phyloP scores from a whole-genome alignment of 345 rosid species.

The Salix udensis region DNA sequence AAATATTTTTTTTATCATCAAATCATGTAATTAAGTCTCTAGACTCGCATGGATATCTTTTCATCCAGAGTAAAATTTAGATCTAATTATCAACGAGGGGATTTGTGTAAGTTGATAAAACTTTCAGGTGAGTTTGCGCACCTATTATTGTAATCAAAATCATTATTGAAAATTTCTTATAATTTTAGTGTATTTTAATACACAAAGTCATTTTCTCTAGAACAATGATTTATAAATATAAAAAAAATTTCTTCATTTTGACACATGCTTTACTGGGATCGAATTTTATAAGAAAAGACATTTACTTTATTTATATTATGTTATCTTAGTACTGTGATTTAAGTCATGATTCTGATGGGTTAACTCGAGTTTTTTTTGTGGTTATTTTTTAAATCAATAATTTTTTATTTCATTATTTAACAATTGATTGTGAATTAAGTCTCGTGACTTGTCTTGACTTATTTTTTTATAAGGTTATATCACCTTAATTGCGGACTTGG shows the following conservation, averaged over 20 bases:
- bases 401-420: no score
- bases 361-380: no score
- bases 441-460: no score
- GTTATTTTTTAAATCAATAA: no score
- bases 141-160: background rate
- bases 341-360: accelerated
- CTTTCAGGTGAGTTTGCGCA: background rate
- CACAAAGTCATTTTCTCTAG: no score
- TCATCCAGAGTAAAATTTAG: no score
- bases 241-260: no score
- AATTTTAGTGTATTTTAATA: background rate
- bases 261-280: no score
- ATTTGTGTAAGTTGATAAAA: accelerated
- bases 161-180: background rate
- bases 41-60: background rate
- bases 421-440: no score
- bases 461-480: accelerated
- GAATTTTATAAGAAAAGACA: no score
- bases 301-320: no score
- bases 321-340: accelerated
- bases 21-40: accelerated
- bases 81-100: accelerated
- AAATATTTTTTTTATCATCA: background rate
- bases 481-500: accelerated
- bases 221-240: no score